Base-by-base conservation (phyloP, 23 red algal genomes). In the Gracilariopsis chorda region DNA sequence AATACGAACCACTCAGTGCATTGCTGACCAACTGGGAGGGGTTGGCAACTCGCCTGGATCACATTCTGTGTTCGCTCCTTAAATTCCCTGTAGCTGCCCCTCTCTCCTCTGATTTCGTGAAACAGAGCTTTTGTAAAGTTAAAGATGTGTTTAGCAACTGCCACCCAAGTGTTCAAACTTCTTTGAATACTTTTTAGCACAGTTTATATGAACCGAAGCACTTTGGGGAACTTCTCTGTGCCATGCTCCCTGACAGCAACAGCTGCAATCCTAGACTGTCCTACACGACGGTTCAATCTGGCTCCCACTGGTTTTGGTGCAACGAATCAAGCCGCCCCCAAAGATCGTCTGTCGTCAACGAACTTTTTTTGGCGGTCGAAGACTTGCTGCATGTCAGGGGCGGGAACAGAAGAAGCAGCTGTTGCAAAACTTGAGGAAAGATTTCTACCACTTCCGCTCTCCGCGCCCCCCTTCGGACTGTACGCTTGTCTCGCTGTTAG, bases 111-210 rank as follows among this genome's bases (percentile, higher is more conserved):
- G 5, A 19, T 7, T 19, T 7, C 19, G 4, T 59, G 55, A n/a
- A 59, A 59, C 55, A 59, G 19, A 4, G 55, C 5, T 7, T 4
- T 11, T n/a, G 7, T 59, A 19, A 11, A 43, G 55, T 67, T n/a
- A 69, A 70, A 43, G 37, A 7, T 55, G 11, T 48, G 28, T 43
- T 69, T 86, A 25, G 57, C 29, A 40, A 86, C 81, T 27, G 59
- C 81, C 16, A 86, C 41, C 55, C 81, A 86, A 16, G 81, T 86
- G 42, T 86, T 49, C 27, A 86, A 33, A 7, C 7, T n/a, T 7
- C 21, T 36, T 13, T 46, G 35, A 46, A 73, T 46, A 6, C 12
- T 43, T 9, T 17, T 4, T 32, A 11, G 67, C 12, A 73, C 41
- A 46, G 67, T 46, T 7, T 73, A 46, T 33, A 73, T 73, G 19